Base-by-base conservation (phyloP, 192 early-diverging fungal genomes). In the Borealophlyctis nickersoniae region DNA sequence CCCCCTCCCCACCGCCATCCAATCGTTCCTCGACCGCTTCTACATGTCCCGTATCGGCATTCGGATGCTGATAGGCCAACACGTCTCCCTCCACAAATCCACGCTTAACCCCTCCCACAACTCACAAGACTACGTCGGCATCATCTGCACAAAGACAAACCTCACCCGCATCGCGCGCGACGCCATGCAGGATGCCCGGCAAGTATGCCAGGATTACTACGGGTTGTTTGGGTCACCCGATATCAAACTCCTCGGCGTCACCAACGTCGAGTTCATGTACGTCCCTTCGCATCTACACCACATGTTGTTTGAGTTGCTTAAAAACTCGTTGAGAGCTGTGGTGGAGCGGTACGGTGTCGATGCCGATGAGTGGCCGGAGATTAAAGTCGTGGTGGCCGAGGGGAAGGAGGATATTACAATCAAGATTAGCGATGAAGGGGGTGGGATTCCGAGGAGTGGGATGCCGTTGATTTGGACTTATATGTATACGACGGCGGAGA, bases 31-130 rank as follows among this genome's bases (percentile, higher is more conserved):
- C 62, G 93, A 95, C 76, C 86, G 92, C 34, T 98, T 98, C 79
- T 95, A 98, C 77, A 89, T 95, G 86, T 93, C 91, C 28, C 90
- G 95, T 55, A 98, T 98, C 62, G 95, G 95, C n/a, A 96, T 98
- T 71, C 88, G 95, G 53, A 93, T 96, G 91, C 81, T 98, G 53
- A 93, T 98, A 65, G 95, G 91, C 71, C 83, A 76, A 69, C 79
- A 71, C 33, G 72, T 82, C 22, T 65, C 74, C 3, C 65, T 79
- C 32, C 4, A 72, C 31, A 60, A 65, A 58, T 67, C 75, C 13
- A 73, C 75, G 2, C 51, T 51, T 30, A 62, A 64, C 11, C 61
- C 62, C 13, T 45, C 57, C 2, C 23, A 24, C 3, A 28, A 36
- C 22, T 64, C 31, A 19, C 74, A 70, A 32, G 86, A 91, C 70